Conservation (phyloP, 1,284 basidiomycete species). For the Tylopilus orsonianus region DNA sequence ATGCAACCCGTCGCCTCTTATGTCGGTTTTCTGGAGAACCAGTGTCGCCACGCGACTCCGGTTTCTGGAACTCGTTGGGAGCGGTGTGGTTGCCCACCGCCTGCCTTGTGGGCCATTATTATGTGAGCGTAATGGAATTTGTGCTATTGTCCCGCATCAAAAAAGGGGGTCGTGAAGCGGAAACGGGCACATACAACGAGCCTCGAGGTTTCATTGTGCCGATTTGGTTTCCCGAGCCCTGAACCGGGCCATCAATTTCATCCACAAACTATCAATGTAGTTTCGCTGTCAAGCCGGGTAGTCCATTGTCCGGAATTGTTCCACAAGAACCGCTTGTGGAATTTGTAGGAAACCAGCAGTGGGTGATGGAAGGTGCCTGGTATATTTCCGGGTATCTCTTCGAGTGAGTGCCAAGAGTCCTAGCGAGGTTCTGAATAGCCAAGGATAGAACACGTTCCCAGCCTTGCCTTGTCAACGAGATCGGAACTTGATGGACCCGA, state of each 20-base stretch:
- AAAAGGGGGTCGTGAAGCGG: not conserved
- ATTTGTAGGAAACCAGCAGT: not conserved
- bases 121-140: not conserved
- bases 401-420: too few species aligned
- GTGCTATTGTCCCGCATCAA: conserved; percentile 7
- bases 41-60: conserved; percentile 4
- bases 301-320: not conserved
- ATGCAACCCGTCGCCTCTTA: conserved; percentile 1
- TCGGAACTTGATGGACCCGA: too few species aligned
- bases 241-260: too few species aligned
- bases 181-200: not conserved
- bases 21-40: not conserved
- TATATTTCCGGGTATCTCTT: too few species aligned
- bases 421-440: too few species aligned
- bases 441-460: too few species aligned
- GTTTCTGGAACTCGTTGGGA: not conserved
- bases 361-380: too few species aligned
- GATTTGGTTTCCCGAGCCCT: not conserved
- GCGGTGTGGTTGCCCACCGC: conserved; percentile 1
- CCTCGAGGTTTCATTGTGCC: not conserved
- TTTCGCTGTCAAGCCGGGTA: not conserved
- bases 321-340: not conserved
- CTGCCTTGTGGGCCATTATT: conserved; percentile 23
- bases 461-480: too few species aligned
- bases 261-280: not conserved